phyloP scores from a whole-genome alignment of 257 asterid genomes.

The Solanum chilense region DNA sequence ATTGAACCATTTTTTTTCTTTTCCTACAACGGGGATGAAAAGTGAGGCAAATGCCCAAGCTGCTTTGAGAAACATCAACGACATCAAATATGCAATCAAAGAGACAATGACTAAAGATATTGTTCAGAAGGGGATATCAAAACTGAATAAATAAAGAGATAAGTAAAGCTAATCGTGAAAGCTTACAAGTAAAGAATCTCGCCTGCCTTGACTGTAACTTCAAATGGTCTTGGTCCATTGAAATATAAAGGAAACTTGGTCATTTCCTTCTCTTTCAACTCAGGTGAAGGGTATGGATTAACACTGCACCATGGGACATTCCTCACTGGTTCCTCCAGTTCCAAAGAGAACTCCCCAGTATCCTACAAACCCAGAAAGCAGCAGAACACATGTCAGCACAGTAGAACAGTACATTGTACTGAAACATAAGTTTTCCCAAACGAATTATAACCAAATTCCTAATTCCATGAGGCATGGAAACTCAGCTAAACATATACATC shows the following conservation, averaged over 20 bases:
- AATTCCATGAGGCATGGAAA: background rate
- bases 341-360: conserved; percentile 45
- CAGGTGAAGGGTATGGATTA: conserved; percentile 62
- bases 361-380: conserved; percentile 26
- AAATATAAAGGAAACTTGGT: conserved; percentile 65
- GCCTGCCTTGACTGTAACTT: conserved; percentile 83
- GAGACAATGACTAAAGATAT: background rate
- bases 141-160: background rate
- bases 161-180: background rate
- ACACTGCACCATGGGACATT: conserved; percentile 89
- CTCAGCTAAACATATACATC: background rate
- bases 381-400: background rate
- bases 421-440: background rate
- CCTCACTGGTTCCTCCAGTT: conserved; percentile 48
- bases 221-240: conserved; percentile 77
- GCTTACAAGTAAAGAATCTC: conserved; percentile 86
- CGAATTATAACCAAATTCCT: background rate
- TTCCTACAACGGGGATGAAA: background rate
- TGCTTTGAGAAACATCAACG: background rate
- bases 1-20: background rate
- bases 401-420: background rate
- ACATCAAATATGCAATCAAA: background rate
- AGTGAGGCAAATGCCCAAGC: background rate
- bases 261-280: conserved; percentile 28
- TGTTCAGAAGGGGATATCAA: background rate